Conservation (phyloP, 768 basidiomycete genomes). For the Kwoniella sp. region DNA sequence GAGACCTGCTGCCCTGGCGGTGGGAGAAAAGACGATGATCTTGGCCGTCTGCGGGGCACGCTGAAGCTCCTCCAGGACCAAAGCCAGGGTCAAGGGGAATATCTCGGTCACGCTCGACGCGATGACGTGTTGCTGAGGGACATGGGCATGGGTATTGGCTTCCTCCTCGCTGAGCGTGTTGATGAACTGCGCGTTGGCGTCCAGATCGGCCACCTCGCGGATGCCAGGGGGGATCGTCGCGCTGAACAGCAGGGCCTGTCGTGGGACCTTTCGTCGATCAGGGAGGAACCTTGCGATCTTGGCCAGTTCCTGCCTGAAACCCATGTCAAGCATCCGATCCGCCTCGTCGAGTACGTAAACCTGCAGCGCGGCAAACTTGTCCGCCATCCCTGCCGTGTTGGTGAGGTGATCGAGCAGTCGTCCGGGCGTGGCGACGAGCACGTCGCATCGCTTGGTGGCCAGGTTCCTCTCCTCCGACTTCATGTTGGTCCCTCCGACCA, state of each 20-base stretch:
- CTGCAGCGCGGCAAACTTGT: constrained; percentile 47
- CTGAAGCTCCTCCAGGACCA: too few species aligned
- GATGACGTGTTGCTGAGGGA: constrained; percentile 57
- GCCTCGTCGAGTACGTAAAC: constrained; percentile 54
- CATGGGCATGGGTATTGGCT: constrained; percentile 62
- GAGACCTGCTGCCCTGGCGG: constrained; percentile 59
- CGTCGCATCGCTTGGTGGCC: constrained; percentile 31
- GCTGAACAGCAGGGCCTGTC: constrained; percentile 55
- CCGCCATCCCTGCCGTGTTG: too few species aligned
- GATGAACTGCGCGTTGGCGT: constrained; percentile 53
- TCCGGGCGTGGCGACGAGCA: constrained; percentile 53
- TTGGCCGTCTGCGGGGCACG: too few species aligned
- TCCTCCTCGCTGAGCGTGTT: constrained; percentile 61
- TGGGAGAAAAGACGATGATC: constrained; percentile 67
- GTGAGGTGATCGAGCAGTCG: constrained; percentile 51
- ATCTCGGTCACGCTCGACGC: too few species aligned
- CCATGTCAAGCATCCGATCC: constrained; percentile 52
- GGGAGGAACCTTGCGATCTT: too few species aligned
- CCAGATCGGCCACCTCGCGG: constrained; percentile 50
- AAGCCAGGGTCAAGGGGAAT: too few species aligned
- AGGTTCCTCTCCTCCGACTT: constrained; percentile 47
- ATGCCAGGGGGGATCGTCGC: constrained; percentile 53
- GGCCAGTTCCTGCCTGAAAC: constrained; percentile 51
- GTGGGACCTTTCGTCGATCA: constrained; percentile 18
- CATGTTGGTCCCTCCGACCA: constrained; percentile 60